Evolutionary conservation across 441 rosid genomes (phyloP).

Genomic region (Corymbia citriodora): DNA sequence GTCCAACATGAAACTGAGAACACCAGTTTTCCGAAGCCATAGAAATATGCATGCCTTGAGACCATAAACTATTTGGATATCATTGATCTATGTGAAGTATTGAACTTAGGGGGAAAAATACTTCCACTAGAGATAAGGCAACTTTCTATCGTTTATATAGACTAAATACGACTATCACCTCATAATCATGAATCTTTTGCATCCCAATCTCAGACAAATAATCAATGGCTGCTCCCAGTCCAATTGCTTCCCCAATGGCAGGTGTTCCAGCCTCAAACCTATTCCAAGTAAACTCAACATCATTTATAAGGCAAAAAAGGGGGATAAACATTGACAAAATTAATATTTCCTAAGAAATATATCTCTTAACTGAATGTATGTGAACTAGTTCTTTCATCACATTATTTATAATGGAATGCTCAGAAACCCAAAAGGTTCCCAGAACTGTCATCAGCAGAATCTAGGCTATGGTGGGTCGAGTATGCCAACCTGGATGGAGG

Average conservation of each 20-base stretch:
- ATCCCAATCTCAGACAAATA: conserved; percentile 79
- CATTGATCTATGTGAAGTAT: neutral
- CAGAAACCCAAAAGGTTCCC: neutral
- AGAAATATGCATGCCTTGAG: neutral
- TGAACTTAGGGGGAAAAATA: neutral
- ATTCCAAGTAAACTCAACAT: conserved; percentile 9
- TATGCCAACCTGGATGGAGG: conserved; percentile 82
- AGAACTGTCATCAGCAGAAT: neutral
- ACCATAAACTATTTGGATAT: neutral
- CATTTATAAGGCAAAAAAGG: neutral
- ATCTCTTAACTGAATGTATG: neutral
- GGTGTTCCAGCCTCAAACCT: conserved; percentile 99
- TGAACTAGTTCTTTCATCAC: neutral
- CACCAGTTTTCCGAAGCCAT: neutral
- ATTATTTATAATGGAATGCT: neutral
- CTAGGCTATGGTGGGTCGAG: neutral
- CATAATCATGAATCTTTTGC: conserved; percentile 77
- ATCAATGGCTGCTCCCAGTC: conserved; percentile 81
- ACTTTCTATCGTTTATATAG: neutral
- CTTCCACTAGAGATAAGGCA: neutral
- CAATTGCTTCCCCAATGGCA: conserved; percentile 70
- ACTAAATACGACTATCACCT: conserved; percentile 30
- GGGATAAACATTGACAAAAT: neutral
- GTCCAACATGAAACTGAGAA: neutral
- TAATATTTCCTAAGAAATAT: neutral